A percentile compares a stretch with the other conserved stretches of the same genome.
Conservation (phyloP, 192 early-diverging fungal genomes). For the Backusella tarrabulga region DNA sequence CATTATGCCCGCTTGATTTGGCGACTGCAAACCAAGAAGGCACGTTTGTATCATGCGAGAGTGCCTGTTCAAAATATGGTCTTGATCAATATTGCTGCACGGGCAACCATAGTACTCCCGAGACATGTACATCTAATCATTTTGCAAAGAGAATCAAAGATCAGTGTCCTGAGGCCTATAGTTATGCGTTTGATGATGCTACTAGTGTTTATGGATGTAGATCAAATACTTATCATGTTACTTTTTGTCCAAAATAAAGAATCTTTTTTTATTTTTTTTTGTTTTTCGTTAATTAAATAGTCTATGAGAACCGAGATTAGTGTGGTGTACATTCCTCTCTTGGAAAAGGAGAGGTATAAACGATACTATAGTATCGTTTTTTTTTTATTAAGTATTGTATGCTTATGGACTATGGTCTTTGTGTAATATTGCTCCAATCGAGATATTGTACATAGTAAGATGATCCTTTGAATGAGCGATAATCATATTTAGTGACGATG, state of each 20-base stretch:
- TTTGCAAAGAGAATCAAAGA: slow-evolving; percentile 30
- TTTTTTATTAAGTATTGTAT: too few relatives aligned
- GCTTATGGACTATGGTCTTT: not conserved
- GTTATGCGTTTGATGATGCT: slow-evolving; percentile 30
- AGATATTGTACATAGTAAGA: not conserved
- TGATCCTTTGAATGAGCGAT: not conserved
- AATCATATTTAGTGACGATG: not conserved
- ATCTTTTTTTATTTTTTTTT: not conserved
- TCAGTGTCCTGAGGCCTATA: slow-evolving; percentile 27
- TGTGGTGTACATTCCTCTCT: not conserved
- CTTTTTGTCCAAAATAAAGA: slow-evolving; percentile 27
- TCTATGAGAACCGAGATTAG: not conserved
- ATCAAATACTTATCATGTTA: slow-evolving; percentile 17
- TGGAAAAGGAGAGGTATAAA: not conserved
- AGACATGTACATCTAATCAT: slow-evolving; percentile 23
- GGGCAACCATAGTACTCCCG: slow-evolving; percentile 17
- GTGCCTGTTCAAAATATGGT: slow-evolving; percentile 31
- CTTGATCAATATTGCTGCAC: slow-evolving; percentile 29
- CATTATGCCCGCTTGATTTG: slow-evolving; percentile 20
- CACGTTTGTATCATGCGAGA: slow-evolving; percentile 20
- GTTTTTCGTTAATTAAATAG: not conserved
- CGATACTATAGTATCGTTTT: not conserved
- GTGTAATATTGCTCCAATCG: not conserved
- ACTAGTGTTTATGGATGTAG: slow-evolving; percentile 30
- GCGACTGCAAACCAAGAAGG: not conserved